Conservation (phyloP, 192 early-diverging fungal species). For the Linderina pennispora region DNA sequence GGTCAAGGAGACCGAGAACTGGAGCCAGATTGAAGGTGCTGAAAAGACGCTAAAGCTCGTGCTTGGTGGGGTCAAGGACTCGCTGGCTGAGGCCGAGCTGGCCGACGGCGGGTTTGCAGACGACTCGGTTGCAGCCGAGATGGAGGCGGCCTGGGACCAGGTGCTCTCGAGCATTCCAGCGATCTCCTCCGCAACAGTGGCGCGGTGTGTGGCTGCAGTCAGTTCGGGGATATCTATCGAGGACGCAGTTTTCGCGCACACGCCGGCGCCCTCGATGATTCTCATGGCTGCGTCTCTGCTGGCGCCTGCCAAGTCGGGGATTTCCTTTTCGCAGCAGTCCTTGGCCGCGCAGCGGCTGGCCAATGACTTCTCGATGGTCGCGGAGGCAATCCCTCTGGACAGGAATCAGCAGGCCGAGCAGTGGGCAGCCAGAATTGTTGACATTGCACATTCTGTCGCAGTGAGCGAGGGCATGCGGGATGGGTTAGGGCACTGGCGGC, state of each 20-base stretch:
- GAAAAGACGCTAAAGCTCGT: conserved; percentile 43
- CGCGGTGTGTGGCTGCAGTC: neutral
- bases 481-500: conserved; percentile 16
- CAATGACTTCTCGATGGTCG: conserved; percentile 18
- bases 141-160: conserved; percentile 37
- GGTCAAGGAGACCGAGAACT: conserved; percentile 5
- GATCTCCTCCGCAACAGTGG: conserved; percentile 9
- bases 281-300: conserved; percentile 36
- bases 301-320: conserved; percentile 13
- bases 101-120: neutral
- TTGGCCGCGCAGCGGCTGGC: conserved; percentile 25
- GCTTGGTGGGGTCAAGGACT: conserved; percentile 34
- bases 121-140: conserved; percentile 17
- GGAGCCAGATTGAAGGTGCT: conserved; percentile 31
- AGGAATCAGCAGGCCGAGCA: neutral
- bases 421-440: conserved; percentile 16
- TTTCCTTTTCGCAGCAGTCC: conserved; percentile 20
- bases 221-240: neutral
- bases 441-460: conserved; percentile 8
- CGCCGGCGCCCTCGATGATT: conserved; percentile 38
- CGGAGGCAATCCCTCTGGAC: too few relatives aligned
- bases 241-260: conserved; percentile 10
- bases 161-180: conserved; percentile 28
- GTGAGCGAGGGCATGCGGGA: conserved; percentile 25
- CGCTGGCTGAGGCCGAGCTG: conserved; percentile 5